Conservation (phyloP, 306 rosid genomes). For the peach (Prunus persica) region Prunus_persica_NCBIv2 NC_034009.1:11279501-11280000, state of each 20-base stretch:
- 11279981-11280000: not conserved
- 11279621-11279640: constrained; percentile 10
- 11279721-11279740: constrained; percentile 20
- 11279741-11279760: constrained; percentile 24
- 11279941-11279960: constrained; percentile 63
- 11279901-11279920: constrained; percentile 60
- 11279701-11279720: constrained; percentile 27
- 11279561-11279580: constrained; percentile 46
- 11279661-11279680: constrained; percentile 13
- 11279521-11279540: constrained; percentile 73
- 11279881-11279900: constrained; percentile 69
- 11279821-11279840: constrained; percentile 44
- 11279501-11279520: constrained; percentile 58
- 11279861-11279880: constrained; percentile 84
- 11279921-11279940: constrained; percentile 75
- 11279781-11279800: constrained; percentile 18
- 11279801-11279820: constrained; percentile 57
- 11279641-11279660: constrained; percentile 12
- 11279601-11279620: constrained; percentile 60
- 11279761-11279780: constrained; percentile 24
- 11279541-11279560: constrained; percentile 55
- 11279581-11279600: constrained; percentile 46
- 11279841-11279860: constrained; percentile 81
- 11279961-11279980: constrained; percentile 71
- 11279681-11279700: constrained; percentile 30